phyloP scores from a whole-genome alignment of 1,284 basidiomycete species.

The Tetrapyrgos nigripes region DNA sequence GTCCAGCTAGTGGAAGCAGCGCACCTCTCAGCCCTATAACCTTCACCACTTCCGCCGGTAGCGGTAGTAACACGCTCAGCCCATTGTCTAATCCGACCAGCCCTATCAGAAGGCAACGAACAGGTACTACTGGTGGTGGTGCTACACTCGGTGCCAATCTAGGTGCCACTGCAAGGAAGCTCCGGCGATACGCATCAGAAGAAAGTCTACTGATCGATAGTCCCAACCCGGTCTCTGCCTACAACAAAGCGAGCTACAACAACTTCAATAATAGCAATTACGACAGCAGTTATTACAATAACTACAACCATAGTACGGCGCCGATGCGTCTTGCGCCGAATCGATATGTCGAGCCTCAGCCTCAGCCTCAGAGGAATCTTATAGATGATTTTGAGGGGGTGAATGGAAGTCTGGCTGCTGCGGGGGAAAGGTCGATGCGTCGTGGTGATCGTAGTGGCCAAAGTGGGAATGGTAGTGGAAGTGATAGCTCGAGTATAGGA shows the following conservation, averaged over 20 bases:
- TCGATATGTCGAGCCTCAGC: background rate
- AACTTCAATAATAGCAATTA: background rate
- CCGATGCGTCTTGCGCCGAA: background rate
- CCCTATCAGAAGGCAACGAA: background rate
- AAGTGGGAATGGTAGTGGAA: background rate
- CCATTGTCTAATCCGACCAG: background rate
- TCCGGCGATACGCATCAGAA: constrained; percentile 13
- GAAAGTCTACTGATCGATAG: constrained; percentile 6
- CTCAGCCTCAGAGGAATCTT: background rate
- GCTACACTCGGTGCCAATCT: background rate
- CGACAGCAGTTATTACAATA: background rate
- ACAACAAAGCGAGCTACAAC: background rate
- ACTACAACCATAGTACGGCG: background rate
- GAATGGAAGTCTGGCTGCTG: background rate
- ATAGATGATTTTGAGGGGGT: background rate
- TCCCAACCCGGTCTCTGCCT: background rate
- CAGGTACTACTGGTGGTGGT: too few species aligned
- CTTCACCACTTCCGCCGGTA: background rate
- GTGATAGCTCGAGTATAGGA: background rate
- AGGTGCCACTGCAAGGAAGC: background rate
- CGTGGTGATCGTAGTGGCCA: background rate
- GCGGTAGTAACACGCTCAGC: background rate
- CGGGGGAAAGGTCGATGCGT: background rate
- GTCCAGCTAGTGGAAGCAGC: background rate
- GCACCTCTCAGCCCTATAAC: background rate